phyloP scores from a whole-genome alignment of 495 filamentous ascomycete species.

The Trichoderma asperelloides region DNA sequence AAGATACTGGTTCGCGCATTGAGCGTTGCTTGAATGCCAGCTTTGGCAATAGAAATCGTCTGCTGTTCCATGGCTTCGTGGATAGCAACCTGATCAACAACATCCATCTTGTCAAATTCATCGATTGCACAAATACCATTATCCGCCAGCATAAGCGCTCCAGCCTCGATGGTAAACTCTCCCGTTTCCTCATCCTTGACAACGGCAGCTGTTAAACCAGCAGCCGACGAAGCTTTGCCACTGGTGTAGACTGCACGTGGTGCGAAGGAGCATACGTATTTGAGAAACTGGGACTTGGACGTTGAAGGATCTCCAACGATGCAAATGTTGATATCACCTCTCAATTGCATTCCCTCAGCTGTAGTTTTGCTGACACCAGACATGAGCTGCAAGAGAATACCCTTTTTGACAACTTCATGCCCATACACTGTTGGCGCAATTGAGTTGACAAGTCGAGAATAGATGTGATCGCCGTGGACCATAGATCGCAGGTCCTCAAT shows the following conservation, averaged over 20 bases:
- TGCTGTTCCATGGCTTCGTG: slow-evolving; percentile 99
- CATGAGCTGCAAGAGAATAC: slow-evolving; percentile 85
- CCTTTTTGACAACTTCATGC: slow-evolving; percentile 96
- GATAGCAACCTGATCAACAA: slow-evolving; percentile 94
- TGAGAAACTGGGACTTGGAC: slow-evolving; percentile 96
- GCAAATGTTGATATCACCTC: slow-evolving; percentile 98
- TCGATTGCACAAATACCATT: slow-evolving; percentile 98
- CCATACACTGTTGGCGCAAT: slow-evolving; percentile 97
- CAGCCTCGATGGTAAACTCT: slow-evolving; percentile 97
- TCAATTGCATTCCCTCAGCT: slow-evolving; percentile 81
- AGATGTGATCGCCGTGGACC: slow-evolving; percentile 94
- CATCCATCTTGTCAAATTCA: slow-evolving; percentile 99
- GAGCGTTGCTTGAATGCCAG: slow-evolving; percentile 95
- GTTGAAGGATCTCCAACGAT: slow-evolving; percentile 98
- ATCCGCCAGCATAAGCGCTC: slow-evolving; percentile 95
- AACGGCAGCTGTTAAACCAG: slow-evolving; percentile 94
- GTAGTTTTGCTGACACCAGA: slow-evolving; percentile 86
- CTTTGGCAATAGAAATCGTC: slow-evolving; percentile 98
- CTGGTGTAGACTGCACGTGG: slow-evolving; percentile 96
- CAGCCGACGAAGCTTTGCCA: slow-evolving; percentile 94
- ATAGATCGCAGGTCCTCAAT: slow-evolving; percentile 86
- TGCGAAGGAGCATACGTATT: slow-evolving; percentile 93
- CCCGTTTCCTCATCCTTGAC: slow-evolving; percentile 98
- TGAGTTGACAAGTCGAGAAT: slow-evolving; percentile 83
- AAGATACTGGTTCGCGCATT: slow-evolving; percentile 94